Conservation (phyloP, 768 basidiomycete species). For the Tricholoma furcatifolium region DNA sequence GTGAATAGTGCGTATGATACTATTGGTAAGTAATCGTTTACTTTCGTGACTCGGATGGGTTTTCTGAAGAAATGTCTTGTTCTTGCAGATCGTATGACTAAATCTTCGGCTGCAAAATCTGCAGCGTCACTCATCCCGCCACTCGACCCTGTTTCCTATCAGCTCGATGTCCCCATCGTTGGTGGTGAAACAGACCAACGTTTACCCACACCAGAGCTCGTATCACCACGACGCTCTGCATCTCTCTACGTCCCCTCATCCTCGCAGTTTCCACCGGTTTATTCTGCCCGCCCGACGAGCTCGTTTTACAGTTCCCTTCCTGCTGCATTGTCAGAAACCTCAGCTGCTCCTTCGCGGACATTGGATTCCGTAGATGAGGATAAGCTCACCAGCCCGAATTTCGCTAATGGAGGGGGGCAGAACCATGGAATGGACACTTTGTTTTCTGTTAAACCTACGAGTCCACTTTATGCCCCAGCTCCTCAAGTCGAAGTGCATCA, state of each 20-base stretch:
- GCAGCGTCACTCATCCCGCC: slow-evolving; percentile 20
- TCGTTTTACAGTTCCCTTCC: slow-evolving; percentile 13
- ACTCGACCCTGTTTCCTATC: slow-evolving; percentile 21
- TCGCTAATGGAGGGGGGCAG: not conserved
- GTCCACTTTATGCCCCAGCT: slow-evolving; percentile 16
- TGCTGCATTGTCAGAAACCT: not conserved
- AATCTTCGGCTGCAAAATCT: slow-evolving; percentile 15
- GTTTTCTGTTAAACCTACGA: slow-evolving; percentile 15
- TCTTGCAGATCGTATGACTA: slow-evolving; percentile 16
- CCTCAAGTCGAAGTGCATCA: not conserved
- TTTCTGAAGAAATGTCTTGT: not conserved
- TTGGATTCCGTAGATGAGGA: slow-evolving; percentile 12
- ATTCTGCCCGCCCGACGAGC: slow-evolving; percentile 17
- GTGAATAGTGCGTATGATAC: slow-evolving; percentile 28
- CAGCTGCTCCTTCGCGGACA: not conserved
- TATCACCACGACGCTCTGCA: slow-evolving; percentile 18
- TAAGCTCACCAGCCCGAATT: slow-evolving; percentile 12
- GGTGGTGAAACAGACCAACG: slow-evolving; percentile 5
- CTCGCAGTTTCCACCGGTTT: slow-evolving; percentile 17
- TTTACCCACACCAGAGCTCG: slow-evolving; percentile 15
- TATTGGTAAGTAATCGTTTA: slow-evolving; percentile 35
- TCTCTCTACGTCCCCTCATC: slow-evolving; percentile 18
- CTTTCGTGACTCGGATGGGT: not conserved
- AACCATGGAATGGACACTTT: slow-evolving; percentile 4
- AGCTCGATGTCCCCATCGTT: slow-evolving; percentile 17